These are phyloP conservation scores for Talaromyces pinophilus DNA, from an alignment of 2,329 filamentous ascomycete species.

Conservation along the genomic window DNA sequence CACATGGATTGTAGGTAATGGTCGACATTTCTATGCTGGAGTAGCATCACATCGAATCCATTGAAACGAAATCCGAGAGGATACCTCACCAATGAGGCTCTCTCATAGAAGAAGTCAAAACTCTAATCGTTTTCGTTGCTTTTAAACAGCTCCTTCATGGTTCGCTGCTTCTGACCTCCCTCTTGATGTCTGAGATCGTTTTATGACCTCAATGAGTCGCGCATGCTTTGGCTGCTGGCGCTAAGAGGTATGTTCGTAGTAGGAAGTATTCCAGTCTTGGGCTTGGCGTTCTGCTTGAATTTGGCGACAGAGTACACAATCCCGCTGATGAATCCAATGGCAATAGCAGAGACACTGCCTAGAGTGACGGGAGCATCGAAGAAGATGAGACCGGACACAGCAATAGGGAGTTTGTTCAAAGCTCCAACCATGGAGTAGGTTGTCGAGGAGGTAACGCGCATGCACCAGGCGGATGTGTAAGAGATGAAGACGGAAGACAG, in stretches of 20 bases:
- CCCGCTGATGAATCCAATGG: constrained; percentile 86
- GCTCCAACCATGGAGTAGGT: constrained; percentile 99
- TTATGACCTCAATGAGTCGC: constrained; percentile 75
- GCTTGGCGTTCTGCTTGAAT: constrained; percentile 71
- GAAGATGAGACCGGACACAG: constrained; percentile 87
- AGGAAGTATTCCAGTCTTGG: constrained; percentile 68
- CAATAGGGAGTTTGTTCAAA: constrained; percentile 96
- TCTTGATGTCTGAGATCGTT: neutral
- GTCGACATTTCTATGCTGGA: neutral
- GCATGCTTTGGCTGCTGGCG: constrained; percentile 86
- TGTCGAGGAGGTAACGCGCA: constrained; percentile 93
- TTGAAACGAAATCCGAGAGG: neutral
- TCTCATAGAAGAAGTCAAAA: neutral
- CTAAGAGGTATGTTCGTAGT: constrained; percentile 69
- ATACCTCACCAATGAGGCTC: neutral
- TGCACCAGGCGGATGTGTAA: constrained; percentile 99
- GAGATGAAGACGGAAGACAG: constrained; percentile 95
- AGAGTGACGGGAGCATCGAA: constrained; percentile 93
- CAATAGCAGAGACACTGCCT: constrained; percentile 86
- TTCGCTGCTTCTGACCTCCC: neutral
- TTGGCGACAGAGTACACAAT: constrained; percentile 88
- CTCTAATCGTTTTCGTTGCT: constrained; percentile 2
- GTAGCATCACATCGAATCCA: neutral
- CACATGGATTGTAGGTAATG: neutral
- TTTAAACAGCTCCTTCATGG: neutral